Evolutionary conservation across 352 stramenopile species (phyloP).

Genomic region (Phytophthora sansomeana): DNA sequence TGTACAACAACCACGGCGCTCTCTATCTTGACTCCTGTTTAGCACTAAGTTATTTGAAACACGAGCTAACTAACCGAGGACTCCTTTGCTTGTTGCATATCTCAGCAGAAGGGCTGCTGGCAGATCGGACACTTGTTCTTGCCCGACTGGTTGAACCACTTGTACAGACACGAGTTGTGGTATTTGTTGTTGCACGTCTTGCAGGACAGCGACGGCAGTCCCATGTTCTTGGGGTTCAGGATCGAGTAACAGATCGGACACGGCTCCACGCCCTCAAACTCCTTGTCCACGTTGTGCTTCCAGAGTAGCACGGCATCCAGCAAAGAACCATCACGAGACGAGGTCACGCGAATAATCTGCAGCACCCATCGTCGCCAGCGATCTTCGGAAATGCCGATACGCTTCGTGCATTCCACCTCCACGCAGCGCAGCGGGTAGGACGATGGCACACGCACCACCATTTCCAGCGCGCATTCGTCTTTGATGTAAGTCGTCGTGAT

Average conservation of each 20-base stretch:
- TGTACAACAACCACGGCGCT: slow-evolving; percentile 21
- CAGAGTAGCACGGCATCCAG: slow-evolving; percentile 92
- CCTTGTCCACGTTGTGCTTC: slow-evolving; percentile 94
- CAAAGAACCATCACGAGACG: slow-evolving; percentile 90
- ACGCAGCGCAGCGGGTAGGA: slow-evolving; percentile 92
- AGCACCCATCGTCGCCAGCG: slow-evolving; percentile 93
- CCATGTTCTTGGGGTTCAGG: slow-evolving; percentile 92
- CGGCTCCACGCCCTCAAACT: slow-evolving; percentile 93
- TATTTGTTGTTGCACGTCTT: slow-evolving; percentile 95
- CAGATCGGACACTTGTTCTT: slow-evolving; percentile 95
- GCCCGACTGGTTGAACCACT: slow-evolving; percentile 94
- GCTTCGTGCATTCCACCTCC: slow-evolving; percentile 92
- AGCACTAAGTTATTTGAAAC: slow-evolving; percentile 47
- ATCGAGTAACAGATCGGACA: slow-evolving; percentile 95
- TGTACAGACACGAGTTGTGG: slow-evolving; percentile 94
- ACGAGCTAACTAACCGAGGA: slow-evolving; percentile 29
- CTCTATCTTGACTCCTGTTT: slow-evolving; percentile 42
- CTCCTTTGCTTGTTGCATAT: neutral
- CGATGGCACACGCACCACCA: slow-evolving; percentile 88
- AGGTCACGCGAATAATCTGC: slow-evolving; percentile 92
- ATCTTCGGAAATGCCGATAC: slow-evolving; percentile 91
- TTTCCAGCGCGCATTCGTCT: slow-evolving; percentile 92
- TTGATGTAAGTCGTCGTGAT: slow-evolving; percentile 94
- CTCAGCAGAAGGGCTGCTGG: slow-evolving; percentile 89
- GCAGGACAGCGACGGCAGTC: slow-evolving; percentile 87